Base-by-base conservation (phyloP, 2,329 filamentous ascomycete genomes). In the Colletotrichum acutatum region DNA sequence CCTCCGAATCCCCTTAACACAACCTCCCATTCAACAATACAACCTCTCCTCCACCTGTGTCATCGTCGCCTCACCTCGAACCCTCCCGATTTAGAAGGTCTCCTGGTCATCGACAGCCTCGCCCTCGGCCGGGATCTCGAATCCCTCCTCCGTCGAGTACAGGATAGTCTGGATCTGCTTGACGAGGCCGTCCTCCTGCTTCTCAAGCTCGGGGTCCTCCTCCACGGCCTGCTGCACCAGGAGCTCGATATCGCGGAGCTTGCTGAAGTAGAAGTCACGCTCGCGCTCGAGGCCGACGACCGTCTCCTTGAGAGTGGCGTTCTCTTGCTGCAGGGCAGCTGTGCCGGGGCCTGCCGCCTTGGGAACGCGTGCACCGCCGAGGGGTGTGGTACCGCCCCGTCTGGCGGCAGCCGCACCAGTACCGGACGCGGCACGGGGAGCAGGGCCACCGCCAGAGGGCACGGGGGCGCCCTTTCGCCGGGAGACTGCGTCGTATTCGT, bases 231-330 rank as follows among this genome's bases (percentile, higher is more conserved):
- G 93, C 86, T 99, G 97, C 68, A 99, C 90, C 78, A 99, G 86
- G 76, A 99, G 87, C 85, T 99, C 97, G 78, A 99, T 99, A 81
- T 99, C 97, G 72, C 97, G 90, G 76, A 99, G 89, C 88, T 99
- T 99, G 89, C 94, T 97, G 85, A 99, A 99, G 88, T 99, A 99
- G 83, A 99, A 99, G 83, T 99, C 97, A 62, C 97, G 90, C 87
- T 99, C 97, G 78, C 97, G 93, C 88, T 99, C 97, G 54, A 99
- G 88, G 1, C 97, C 97, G 14, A 91, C 89, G n/a, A 99, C 96
- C 0, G 95, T 98, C 86, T 98, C 96, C 88, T 98, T 98, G 77
- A 98, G 89, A 32, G 93, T 94, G 54, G 90, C 89, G 81, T 97
- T 97, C 88, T 98, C 97, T 80, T 93, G 90, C 81, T 94, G 90